Percentiles rank a stretch among this genome's conserved stretches.
These are phyloP conservation scores for Loxodes magnus DNA, from an alignment of 73 alveolate species.

Conservation along the genomic window DNA sequence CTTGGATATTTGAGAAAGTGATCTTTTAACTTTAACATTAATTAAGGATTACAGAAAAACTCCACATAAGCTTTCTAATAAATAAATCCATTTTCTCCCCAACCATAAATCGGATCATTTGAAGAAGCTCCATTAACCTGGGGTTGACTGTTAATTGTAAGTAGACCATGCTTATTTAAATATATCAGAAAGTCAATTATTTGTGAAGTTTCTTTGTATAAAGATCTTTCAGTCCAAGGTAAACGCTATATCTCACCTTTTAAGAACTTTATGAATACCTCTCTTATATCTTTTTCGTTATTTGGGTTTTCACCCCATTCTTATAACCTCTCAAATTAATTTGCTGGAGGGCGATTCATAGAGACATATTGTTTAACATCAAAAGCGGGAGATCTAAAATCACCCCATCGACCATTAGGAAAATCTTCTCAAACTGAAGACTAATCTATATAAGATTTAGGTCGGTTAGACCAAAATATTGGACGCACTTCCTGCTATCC, in stretches of 20 bases:
- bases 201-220: slow-evolving; percentile 23
- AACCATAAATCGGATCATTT: slow-evolving; percentile 40
- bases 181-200: slow-evolving; percentile 15
- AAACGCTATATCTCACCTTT: slow-evolving; percentile 21
- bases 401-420: slow-evolving; percentile 76
- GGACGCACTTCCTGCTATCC: slow-evolving; percentile 54
- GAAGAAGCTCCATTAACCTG: slow-evolving; percentile 37
- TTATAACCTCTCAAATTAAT: background rate
- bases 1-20: slow-evolving; percentile 16
- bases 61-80: slow-evolving; percentile 44
- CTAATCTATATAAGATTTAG: slow-evolving; percentile 49
- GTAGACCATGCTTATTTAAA: slow-evolving; percentile 22
- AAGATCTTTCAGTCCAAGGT: slow-evolving; percentile 48
- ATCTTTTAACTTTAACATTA: slow-evolving; percentile 8
- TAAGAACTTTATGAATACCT: background rate
- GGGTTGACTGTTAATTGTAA: slow-evolving; percentile 53
- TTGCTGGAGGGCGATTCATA: background rate
- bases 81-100: slow-evolving; percentile 56
- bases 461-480: slow-evolving; percentile 58
- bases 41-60: slow-evolving; percentile 34
- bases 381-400: slow-evolving; percentile 54
- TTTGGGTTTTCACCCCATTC: background rate
- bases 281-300: background rate
- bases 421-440: slow-evolving; percentile 62
- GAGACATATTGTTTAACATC: slow-evolving; percentile 11